Conservation (phyloP, 2,329 filamentous ascomycete genomes). For the Microcyclospora pomicola region DNA sequence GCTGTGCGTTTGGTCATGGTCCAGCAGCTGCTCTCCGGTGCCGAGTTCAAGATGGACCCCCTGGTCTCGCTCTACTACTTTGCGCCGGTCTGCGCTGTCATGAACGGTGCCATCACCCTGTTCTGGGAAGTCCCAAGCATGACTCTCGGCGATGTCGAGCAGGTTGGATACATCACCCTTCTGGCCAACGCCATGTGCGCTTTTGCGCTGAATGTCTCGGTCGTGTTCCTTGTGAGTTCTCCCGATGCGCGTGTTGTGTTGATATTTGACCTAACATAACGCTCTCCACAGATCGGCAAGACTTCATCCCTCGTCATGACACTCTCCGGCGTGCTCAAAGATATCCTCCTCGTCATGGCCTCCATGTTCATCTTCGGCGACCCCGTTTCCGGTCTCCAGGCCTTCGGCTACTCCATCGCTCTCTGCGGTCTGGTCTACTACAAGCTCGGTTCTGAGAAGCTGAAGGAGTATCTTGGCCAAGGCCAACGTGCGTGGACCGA, state of each 20-base stretch:
- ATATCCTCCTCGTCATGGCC: conserved; percentile 66
- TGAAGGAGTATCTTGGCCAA: conserved; percentile 65
- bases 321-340: conserved; percentile 76
- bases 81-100: conserved; percentile 66
- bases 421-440: conserved; percentile 70
- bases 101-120: conserved; percentile 63
- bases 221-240: conserved; percentile 66
- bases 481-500: conserved; percentile 71
- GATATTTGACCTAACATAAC: conserved; percentile 5
- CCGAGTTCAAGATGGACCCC: conserved; percentile 86
- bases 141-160: conserved; percentile 54
- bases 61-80: conserved; percentile 85
- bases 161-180: conserved; percentile 59
- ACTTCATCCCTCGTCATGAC: conserved; percentile 77
- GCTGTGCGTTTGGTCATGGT: conserved; percentile 74
- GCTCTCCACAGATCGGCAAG: conserved; percentile 58
- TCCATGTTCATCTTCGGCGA: conserved; percentile 75
- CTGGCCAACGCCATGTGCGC: conserved; percentile 64
- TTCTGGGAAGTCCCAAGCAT: conserved; percentile 60
- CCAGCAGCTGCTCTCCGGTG: conserved; percentile 64
- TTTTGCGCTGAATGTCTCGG: conserved; percentile 71
- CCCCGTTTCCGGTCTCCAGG: conserved; percentile 59
- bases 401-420: conserved; percentile 72
- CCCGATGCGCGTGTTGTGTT: not conserved
- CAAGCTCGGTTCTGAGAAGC: conserved; percentile 70